Base-by-base conservation (phyloP, 768 basidiomycete genomes). In the Clavulina sp. region DNA sequence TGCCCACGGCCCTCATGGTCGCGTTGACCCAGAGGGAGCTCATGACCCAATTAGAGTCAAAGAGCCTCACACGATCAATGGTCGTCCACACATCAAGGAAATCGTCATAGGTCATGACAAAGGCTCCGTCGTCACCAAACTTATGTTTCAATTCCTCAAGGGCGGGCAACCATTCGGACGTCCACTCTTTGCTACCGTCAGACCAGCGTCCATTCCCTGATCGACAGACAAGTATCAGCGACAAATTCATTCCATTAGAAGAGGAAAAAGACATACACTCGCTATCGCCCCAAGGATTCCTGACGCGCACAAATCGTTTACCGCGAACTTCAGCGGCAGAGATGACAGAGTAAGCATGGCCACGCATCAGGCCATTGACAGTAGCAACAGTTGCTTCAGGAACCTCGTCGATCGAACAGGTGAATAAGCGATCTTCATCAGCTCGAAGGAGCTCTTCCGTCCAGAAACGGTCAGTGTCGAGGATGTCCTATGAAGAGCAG, bases 161-260 rank as follows among this genome's bases (percentile, higher is more conserved):
- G 2, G 66, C 60, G 23, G 63, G 63, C 0, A 75, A 54, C 75
- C 74, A 76, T 52, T 75, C 73, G 6, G 54, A 51, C 0, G 68
- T 73, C 76, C 76, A 77, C 57, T 76, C 74, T 54, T 75, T 74
- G 4, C 73, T 71, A 0, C 76, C 75, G 56, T 76, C 74, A 1
- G 69, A 69, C 73, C 73, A 73, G 13, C 64, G 62, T 5, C 73
- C 73, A 18, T 54, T 56, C 54, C 54, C 48, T 41, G 48, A 49
- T n/a, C n/a, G n/a, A n/a, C n/a, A n/a, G n/a, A n/a, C n/a, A n/a
- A n/a, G n/a, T n/a, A n/a, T n/a, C n/a, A n/a, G n/a, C n/a, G n/a
- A n/a, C n/a, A n/a, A n/a, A n/a, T n/a, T n/a, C n/a, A n/a, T n/a
- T 30, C 52, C 52, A 9, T 53, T 48, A 49, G 24, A n/a, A 13